Percentiles rank a stretch among this genome's conserved stretches.
phyloP scores from a whole-genome alignment of 2,329 filamentous ascomycete genomes.

The Diplocarpon rosae region DNA sequence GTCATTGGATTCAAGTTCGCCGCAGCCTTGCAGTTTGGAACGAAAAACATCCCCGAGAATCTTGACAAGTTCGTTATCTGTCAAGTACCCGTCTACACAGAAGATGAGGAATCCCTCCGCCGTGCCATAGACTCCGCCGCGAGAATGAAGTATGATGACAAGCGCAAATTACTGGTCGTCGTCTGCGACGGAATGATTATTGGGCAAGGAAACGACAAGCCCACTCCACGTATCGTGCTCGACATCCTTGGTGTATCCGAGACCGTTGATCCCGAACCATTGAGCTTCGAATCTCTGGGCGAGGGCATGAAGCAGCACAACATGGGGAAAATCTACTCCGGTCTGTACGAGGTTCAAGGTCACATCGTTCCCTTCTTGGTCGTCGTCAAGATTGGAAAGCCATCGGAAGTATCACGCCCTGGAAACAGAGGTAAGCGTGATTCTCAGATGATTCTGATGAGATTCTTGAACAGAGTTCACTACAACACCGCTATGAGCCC shows the following conservation, averaged over 20 bases:
- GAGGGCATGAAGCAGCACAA: conserved; percentile 97
- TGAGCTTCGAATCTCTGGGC: conserved; percentile 93
- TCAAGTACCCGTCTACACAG: conserved; percentile 94
- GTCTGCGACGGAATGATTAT: conserved; percentile 99
- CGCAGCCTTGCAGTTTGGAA: conserved; percentile 86
- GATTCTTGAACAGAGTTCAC: conserved; percentile 97
- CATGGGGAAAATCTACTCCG: conserved; percentile 98
- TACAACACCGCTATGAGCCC: conserved; percentile 96
- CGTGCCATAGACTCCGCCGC: conserved; percentile 95
- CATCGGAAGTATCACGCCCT: conserved; percentile 61
- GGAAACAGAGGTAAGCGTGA: conserved; percentile 99
- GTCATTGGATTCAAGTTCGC: conserved; percentile 96
- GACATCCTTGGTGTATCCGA: conserved; percentile 95
- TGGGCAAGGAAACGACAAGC: conserved; percentile 91
- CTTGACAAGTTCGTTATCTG: conserved; percentile 98
- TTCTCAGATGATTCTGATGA: conserved; percentile 97
- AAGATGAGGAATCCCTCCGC: conserved; percentile 93
- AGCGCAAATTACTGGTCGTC: conserved; percentile 87
- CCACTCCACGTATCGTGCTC: conserved; percentile 88
- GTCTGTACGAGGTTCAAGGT: conserved; percentile 92
- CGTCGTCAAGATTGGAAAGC: conserved; percentile 87
- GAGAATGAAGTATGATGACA: conserved; percentile 94
- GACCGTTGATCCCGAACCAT: conserved; percentile 83
- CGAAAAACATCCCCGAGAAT: conserved; percentile 86
- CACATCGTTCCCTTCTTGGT: conserved; percentile 98